A percentile compares a stretch with the other conserved stretches of the same genome.
These are phyloP conservation scores for Austroboletus niveus DNA, from an alignment of 1,284 basidiomycete genomes.

Conservation along the genomic window DNA sequence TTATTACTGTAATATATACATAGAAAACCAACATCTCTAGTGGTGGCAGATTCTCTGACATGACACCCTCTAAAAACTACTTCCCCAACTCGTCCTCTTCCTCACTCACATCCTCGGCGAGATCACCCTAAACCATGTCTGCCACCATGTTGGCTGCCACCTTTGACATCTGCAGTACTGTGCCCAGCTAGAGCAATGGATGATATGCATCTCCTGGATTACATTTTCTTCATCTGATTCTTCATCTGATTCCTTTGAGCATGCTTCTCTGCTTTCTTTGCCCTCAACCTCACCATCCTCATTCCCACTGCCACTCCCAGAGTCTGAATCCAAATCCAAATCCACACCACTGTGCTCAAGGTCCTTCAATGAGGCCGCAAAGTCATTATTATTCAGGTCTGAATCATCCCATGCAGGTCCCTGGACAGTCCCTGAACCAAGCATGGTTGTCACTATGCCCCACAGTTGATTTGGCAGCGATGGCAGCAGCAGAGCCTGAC, in stretches of 20 bases:
- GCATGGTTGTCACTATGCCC: constrained; percentile 8
- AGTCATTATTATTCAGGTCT: constrained; percentile 56
- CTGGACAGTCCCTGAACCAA: constrained; percentile 27
- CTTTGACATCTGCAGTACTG: constrained; percentile 65
- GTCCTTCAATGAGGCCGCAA: constrained; percentile 36
- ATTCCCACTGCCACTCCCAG: constrained; percentile 7
- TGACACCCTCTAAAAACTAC: constrained; percentile 8
- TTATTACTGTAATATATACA: too few relatives aligned
- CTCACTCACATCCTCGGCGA: constrained; percentile 40
- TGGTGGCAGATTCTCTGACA: too few relatives aligned
- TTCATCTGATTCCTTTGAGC: background rate
- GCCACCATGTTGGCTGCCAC: constrained; percentile 62
- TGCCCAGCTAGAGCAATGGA: constrained; percentile 62
- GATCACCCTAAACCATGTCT: constrained; percentile 56
- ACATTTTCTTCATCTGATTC: constrained; percentile 38
- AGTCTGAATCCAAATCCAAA: constrained; percentile 17
- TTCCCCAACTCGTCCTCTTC: constrained; percentile 42
- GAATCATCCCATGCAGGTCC: constrained; percentile 43
- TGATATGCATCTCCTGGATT: constrained; percentile 47
- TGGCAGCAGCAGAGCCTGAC: background rate
- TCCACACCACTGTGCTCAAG: constrained; percentile 23
- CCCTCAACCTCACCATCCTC: constrained; percentile 18
- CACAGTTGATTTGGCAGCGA: constrained; percentile 1
- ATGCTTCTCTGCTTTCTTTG: constrained; percentile 26
- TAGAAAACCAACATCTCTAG: too few relatives aligned